Conservation (phyloP, 1,284 basidiomycete species). For the Phellinidium pouzarii region DNA sequence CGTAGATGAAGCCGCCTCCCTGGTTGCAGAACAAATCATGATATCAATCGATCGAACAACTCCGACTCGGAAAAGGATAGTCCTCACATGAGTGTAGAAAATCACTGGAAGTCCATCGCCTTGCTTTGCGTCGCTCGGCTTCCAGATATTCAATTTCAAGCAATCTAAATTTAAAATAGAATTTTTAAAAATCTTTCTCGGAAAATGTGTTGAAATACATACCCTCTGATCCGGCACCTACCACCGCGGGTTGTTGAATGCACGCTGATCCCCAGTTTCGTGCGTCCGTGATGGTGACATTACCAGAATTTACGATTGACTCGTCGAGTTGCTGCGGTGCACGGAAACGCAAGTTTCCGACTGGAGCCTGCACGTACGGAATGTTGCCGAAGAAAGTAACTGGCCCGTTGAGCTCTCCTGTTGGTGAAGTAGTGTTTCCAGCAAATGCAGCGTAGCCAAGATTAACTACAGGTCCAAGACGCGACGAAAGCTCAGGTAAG, state of each 20-base stretch:
- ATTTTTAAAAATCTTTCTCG: neutral
- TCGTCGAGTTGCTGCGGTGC: slow-evolving; percentile 42
- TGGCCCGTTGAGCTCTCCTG: slow-evolving; percentile 29
- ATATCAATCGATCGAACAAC: neutral
- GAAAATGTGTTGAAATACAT: neutral
- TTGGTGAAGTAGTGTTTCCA: slow-evolving; percentile 36
- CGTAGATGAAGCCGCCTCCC: slow-evolving; percentile 37
- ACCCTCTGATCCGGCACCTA: slow-evolving; percentile 39
- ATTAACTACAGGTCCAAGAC: slow-evolving; percentile 34
- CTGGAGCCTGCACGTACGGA: slow-evolving; percentile 48
- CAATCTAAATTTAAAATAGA: slow-evolving; percentile 32
- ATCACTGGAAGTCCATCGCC: slow-evolving; percentile 40
- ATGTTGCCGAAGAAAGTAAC: slow-evolving; percentile 43
- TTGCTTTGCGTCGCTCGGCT: slow-evolving; percentile 37
- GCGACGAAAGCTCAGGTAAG: slow-evolving; percentile 10
- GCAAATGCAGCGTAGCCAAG: slow-evolving; percentile 44
- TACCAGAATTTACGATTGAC: slow-evolving; percentile 20
- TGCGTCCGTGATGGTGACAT: slow-evolving; percentile 31
- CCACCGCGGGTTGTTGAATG: slow-evolving; percentile 36
- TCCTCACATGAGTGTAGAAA: slow-evolving; percentile 38
- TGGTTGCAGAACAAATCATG: slow-evolving; percentile 16
- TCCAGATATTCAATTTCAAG: slow-evolving; percentile 47
- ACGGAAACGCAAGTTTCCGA: slow-evolving; percentile 45
- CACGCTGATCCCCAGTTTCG: slow-evolving; percentile 37
- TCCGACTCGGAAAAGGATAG: neutral